phyloP scores from a whole-genome alignment of 1,284 basidiomycete genomes.

The Cystobasidium slooffiae region DNA sequence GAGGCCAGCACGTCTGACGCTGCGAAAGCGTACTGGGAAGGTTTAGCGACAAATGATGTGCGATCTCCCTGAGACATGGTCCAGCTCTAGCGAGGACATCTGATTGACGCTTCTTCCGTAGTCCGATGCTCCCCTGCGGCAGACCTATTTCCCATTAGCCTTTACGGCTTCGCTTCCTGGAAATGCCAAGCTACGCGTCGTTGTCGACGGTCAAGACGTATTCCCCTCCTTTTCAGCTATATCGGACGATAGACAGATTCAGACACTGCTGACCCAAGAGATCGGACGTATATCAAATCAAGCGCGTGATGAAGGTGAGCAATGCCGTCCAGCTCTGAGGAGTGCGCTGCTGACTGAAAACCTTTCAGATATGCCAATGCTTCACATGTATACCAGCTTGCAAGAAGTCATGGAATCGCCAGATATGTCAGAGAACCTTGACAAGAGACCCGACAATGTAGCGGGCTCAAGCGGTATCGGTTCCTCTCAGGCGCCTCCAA shows the following conservation, averaged over 20 bases:
- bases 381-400: constrained; percentile 22
- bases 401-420: constrained; percentile 2
- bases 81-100: not conserved
- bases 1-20: constrained; percentile 10
- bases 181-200: not conserved
- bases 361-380: constrained; percentile 25
- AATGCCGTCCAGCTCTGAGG: too few species aligned
- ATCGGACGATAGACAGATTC: constrained; percentile 9
- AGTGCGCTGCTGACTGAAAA: not conserved
- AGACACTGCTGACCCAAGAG: not conserved
- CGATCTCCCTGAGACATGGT: not conserved
- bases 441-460: not conserved
- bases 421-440: not conserved
- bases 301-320: constrained; percentile 22
- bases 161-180: constrained; percentile 25
- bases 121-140: not conserved
- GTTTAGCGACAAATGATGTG: not conserved
- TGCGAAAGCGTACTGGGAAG: constrained; percentile 12
- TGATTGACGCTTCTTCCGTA: not conserved
- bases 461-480: not conserved
- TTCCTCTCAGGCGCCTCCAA: not conserved
- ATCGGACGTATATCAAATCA: not conserved
- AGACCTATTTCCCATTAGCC: constrained; percentile 10
- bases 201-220: not conserved
- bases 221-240: not conserved